Conservation (phyloP, 768 basidiomycete species). For the Jaapia argillacea region DNA sequence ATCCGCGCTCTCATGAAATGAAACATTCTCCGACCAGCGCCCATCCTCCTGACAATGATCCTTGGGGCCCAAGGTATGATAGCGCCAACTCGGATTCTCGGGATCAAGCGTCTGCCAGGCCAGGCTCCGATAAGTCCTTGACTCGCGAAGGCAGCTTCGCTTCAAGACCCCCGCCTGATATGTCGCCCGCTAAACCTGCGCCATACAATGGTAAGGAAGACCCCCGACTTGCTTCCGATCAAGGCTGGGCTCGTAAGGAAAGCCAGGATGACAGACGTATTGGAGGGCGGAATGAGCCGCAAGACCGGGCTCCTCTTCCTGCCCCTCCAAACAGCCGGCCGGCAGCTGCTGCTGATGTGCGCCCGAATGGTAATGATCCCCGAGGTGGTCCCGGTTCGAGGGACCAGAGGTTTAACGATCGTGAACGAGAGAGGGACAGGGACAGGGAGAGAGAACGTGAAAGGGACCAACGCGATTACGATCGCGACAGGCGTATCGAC, state of each 20-base stretch:
- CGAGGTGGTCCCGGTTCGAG: slow-evolving; percentile 14
- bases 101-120: too few species aligned
- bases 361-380: slow-evolving; percentile 10
- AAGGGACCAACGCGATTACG: slow-evolving; percentile 21
- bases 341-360: slow-evolving; percentile 8
- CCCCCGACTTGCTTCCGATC: slow-evolving; percentile 14
- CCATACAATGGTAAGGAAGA: slow-evolving; percentile 16
- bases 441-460: slow-evolving; percentile 22
- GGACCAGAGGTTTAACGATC: slow-evolving; percentile 22
- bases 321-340: too few species aligned
- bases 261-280: slow-evolving; percentile 17
- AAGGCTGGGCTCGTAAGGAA: slow-evolving; percentile 12
- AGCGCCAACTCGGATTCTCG: too few species aligned
- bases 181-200: slow-evolving; percentile 12
- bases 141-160: too few species aligned
- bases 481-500: slow-evolving; percentile 28
- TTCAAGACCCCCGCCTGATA: too few species aligned
- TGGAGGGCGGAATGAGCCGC: slow-evolving; percentile 8
- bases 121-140: too few species aligned
- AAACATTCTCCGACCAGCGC: too few species aligned
- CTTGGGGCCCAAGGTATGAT: too few species aligned
- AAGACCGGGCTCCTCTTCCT: slow-evolving; percentile 2
- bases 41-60: too few species aligned
- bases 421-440: slow-evolving; percentile 22
- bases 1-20: too few species aligned